Base-by-base conservation (phyloP, 306 rosid genomes). In the Castanospermum australe region DNA sequence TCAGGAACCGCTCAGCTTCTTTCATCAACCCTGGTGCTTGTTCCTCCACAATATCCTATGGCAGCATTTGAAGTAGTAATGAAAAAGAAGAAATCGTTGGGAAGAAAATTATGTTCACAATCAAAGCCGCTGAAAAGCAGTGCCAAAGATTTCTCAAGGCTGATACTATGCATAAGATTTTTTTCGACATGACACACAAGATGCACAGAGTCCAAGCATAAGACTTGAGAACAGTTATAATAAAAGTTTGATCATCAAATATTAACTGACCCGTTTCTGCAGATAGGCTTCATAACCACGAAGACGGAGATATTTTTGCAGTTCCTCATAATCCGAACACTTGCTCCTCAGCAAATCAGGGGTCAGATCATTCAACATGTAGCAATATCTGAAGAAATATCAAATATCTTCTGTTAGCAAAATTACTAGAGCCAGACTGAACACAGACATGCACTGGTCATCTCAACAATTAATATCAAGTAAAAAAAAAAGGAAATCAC, bases 1-100 rank as follows among this genome's bases (percentile, higher is more conserved):
- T 56, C 66, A 95, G 83, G 90, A 95, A 95, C 38, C 98, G 88
- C 86, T 95, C 99, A 38, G 97, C 99, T 71, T 95, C 98, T 84
- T 90, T 95, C 96, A 90, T 95, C 83, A 95, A 86, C 17, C 97
- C 98, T 0, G 94, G 84, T 35, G 98, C 97, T 81, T 95, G 84
- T 76, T 85, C 86, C 84, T 91, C 97, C 76, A 90, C 85, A 48
- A 90, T 79, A 41, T 88, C 95, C 99, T 93, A 84, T 12, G 18
- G 47, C 50, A 57, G 36, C 50, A 80, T 59, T 64, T 30, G 15
- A 67, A 28, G 30, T 35, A 62, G 66, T 28, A 76, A 50, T 67
- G 47, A n/a, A 54, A 28, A 52, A 6, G 60, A 41, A 10, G 33
- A 52, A 41, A 42, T 11, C n/a, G 70, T 38, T 71, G 28, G 41